Percentiles rank a stretch among this genome's conserved stretches.
These are phyloP conservation scores for Ogataea polymorpha DNA, from an alignment of 805 yeast species.

Conservation along the genomic window DNA sequence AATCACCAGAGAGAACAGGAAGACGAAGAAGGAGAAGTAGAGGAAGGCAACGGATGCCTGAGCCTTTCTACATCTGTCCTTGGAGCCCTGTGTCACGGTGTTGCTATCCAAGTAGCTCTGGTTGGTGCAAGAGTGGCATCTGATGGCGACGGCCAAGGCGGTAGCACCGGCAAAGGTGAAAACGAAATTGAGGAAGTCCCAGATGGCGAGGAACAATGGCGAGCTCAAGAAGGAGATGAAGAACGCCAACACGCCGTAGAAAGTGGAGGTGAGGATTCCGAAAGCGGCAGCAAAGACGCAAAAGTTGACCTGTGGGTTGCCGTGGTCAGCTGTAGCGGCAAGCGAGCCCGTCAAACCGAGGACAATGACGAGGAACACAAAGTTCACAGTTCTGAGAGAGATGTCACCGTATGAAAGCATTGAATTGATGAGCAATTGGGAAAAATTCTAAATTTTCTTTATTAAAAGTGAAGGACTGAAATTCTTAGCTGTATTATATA, in stretches of 20 bases:
- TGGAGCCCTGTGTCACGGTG: constrained; percentile 68
- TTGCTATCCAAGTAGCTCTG: constrained; percentile 59
- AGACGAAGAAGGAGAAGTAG: constrained; percentile 77
- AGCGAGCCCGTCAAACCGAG: constrained; percentile 91
- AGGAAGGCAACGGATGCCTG: constrained; percentile 82
- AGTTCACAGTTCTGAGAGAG: constrained; percentile 69
- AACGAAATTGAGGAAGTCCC: constrained; percentile 85
- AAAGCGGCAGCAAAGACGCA: constrained; percentile 85
- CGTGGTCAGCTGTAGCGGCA: constrained; percentile 55
- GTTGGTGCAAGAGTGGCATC: constrained; percentile 84
- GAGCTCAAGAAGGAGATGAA: constrained; percentile 78
- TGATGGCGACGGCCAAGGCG: constrained; percentile 87
- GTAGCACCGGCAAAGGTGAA: constrained; percentile 95
- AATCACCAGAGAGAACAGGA: constrained; percentile 59
- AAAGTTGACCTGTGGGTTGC: constrained; percentile 82
- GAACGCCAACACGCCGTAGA: constrained; percentile 77
- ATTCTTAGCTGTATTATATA: constrained; percentile 10
- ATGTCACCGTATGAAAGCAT: constrained; percentile 70
- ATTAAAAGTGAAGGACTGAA: constrained; percentile 7
- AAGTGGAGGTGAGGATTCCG: constrained; percentile 73
- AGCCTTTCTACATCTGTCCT: constrained; percentile 90
- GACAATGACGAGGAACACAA: constrained; percentile 70
- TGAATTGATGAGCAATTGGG: constrained; percentile 7
- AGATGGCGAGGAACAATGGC: constrained; percentile 70
- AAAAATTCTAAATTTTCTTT: constrained; percentile 7